Evolutionary conservation across 352 stramenopile genomes (phyloP).

Genomic region (Blastocystis sp.): DNA sequence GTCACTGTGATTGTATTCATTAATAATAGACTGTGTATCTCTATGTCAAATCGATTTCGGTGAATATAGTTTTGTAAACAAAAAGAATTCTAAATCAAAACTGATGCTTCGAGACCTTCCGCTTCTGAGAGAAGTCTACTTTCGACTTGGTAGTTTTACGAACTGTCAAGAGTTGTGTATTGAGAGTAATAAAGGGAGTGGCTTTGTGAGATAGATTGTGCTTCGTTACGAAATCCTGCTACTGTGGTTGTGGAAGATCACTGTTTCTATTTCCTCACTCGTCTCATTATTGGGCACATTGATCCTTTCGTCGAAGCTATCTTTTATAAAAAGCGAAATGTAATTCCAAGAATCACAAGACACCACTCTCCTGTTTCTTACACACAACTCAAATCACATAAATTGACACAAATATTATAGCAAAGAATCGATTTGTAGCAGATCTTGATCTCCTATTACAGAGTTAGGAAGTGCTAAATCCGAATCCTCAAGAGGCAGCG

Average conservation of each 20-base stretch:
- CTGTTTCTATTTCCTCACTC: background rate
- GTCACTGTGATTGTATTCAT: background rate
- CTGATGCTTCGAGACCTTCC: background rate
- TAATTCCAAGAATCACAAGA: background rate
- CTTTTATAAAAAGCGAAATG: background rate
- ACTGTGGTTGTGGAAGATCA: background rate
- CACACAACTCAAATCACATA: background rate
- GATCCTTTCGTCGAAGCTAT: background rate
- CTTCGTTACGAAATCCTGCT: background rate
- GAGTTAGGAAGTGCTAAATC: background rate
- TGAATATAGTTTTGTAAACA: background rate
- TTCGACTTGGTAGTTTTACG: background rate
- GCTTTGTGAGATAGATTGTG: background rate
- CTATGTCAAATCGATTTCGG: background rate
- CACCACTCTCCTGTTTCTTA: constrained; percentile 12
- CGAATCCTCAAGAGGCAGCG: background rate
- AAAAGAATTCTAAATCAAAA: background rate
- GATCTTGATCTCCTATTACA: background rate
- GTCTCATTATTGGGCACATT: background rate
- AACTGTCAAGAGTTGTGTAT: background rate
- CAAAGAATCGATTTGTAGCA: background rate
- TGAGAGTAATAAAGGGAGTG: background rate
- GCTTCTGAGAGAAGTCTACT: background rate
- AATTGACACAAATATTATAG: background rate
- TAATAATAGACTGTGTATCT: background rate